A percentile compares a stretch with the other conserved stretches of the same genome.
These are phyloP conservation scores for Pezicula neosporulosa DNA, from an alignment of 2,329 filamentous ascomycete species.

Conservation along the genomic window DNA sequence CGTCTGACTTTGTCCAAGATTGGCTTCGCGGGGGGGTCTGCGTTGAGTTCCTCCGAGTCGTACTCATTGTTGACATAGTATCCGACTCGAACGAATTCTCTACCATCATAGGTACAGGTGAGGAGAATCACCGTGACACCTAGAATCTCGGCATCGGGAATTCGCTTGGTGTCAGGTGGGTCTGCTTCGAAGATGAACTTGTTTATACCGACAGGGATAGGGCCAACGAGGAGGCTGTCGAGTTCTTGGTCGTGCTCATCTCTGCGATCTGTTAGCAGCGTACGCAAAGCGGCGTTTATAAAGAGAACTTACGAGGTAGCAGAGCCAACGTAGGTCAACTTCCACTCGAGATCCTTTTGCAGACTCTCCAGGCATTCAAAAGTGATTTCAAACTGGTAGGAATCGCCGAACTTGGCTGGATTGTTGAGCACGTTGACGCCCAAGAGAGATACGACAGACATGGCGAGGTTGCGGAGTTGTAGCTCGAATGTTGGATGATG, in stretches of 20 bases:
- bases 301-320: constrained; percentile 77
- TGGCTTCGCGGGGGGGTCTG: constrained; percentile 88
- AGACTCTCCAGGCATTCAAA: constrained; percentile 96
- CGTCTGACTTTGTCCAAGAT: constrained; percentile 88
- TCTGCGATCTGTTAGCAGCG: constrained; percentile 16
- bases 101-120: constrained; percentile 91
- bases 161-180: constrained; percentile 82
- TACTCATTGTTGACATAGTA: constrained; percentile 99
- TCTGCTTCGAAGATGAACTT: constrained; percentile 98
- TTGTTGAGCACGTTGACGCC: constrained; percentile 97
- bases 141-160: constrained; percentile 91
- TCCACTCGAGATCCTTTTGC: constrained; percentile 98
- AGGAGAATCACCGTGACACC: constrained; percentile 96
- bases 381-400: constrained; percentile 97
- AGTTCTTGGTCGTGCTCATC: constrained; percentile 94
- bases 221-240: constrained; percentile 91
- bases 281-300: constrained; percentile 3
- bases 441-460: constrained; percentile 95
- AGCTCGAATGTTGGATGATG: not conserved
- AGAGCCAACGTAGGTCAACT: constrained; percentile 97
- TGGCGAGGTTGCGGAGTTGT: constrained; percentile 39
- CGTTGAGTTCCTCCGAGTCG: constrained; percentile 82
- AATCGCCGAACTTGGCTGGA: constrained; percentile 86
- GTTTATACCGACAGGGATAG: constrained; percentile 96
- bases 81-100: constrained; percentile 95